Conservation (phyloP, 2,329 filamentous ascomycete species). For the Dothiorella sarmentorum region DNA sequence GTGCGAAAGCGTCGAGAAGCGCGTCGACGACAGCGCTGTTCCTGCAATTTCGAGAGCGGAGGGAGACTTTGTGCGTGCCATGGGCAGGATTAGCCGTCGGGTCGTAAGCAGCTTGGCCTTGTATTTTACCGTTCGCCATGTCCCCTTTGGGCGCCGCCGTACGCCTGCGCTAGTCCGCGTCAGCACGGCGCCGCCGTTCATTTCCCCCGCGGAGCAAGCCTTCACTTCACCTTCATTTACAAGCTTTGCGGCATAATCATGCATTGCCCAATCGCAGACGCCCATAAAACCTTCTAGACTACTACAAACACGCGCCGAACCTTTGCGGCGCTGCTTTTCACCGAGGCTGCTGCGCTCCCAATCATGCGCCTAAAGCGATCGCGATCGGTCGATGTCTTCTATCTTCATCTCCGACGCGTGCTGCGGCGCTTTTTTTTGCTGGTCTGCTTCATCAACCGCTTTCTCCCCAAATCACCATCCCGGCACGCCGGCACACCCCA, state of each 20-base stretch:
- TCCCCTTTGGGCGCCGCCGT: background rate
- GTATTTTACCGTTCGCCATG: conserved; percentile 4
- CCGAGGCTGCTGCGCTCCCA: background rate
- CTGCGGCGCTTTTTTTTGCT: background rate
- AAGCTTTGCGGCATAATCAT: conserved; percentile 3
- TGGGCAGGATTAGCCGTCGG: conserved; percentile 8
- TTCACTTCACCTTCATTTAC: background rate
- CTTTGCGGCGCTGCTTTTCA: background rate
- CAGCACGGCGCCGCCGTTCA: background rate
- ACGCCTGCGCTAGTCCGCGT: conserved; percentile 3
- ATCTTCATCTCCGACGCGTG: conserved; percentile 9
- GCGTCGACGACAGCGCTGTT: conserved; percentile 1
- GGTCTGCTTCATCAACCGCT: conserved; percentile 2
- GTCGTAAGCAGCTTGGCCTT: conserved; percentile 5
- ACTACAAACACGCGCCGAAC: background rate
- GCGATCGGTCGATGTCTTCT: conserved; percentile 9
- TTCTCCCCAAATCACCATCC: conserved; percentile 1
- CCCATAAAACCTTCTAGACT: background rate
- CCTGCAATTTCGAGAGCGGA: conserved; percentile 12
- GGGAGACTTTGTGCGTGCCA: background rate
- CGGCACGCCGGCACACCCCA: conserved; percentile 3
- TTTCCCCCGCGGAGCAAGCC: background rate
- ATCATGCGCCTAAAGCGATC: background rate
- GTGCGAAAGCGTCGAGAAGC: conserved; percentile 2
- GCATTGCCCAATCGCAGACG: background rate